Percentiles rank a stretch among this genome's conserved stretches.
phyloP scores from a whole-genome alignment of 2,329 filamentous ascomycete species.

The Chaetomiaceae sp. region DNA sequence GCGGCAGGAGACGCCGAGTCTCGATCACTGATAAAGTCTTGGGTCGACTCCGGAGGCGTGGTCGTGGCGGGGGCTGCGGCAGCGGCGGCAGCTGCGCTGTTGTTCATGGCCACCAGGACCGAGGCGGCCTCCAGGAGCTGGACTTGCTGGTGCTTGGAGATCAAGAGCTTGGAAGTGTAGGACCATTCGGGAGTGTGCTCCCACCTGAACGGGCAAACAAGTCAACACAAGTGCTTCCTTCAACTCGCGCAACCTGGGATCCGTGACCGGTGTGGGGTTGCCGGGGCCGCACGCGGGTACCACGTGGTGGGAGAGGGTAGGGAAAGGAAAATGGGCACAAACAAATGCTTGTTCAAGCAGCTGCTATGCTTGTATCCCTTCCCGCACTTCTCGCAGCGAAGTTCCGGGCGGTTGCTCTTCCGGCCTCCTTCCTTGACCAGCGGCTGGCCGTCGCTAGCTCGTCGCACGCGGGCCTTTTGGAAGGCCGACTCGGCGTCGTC shows the following conservation, averaged over 20 bases:
- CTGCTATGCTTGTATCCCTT: constrained; percentile 99
- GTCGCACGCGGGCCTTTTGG: constrained; percentile 49
- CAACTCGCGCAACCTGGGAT: constrained; percentile 15
- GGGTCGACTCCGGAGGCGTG: constrained; percentile 61
- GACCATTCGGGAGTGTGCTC: constrained; percentile 99
- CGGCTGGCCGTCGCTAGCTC: constrained; percentile 82
- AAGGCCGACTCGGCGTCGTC: constrained; percentile 49
- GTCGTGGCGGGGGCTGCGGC: constrained; percentile 42
- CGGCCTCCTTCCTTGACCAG: constrained; percentile 68
- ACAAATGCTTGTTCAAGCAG: constrained; percentile 99
- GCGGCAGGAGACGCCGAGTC: constrained; percentile 79
- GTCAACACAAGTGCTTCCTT: constrained; percentile 35
- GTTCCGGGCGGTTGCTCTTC: constrained; percentile 75
- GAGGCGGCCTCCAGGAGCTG: constrained; percentile 94
- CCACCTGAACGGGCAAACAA: constrained; percentile 66
- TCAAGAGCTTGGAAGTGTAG: constrained; percentile 92
- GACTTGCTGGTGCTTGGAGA: constrained; percentile 99
- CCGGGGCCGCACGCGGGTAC: constrained; percentile 29
- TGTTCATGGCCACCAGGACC: constrained; percentile 90
- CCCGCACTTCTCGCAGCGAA: constrained; percentile 95
- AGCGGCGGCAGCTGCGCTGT: constrained; percentile 26
- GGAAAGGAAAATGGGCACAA: constrained; percentile 57
- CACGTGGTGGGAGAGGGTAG: constrained; percentile 44
- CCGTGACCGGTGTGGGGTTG: constrained; percentile 16
- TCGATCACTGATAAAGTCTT: constrained; percentile 69